Percentiles rank a stretch among this genome's conserved stretches.
Evolutionary conservation across 768 basidiomycete species (phyloP).

Genomic region (Phlegmacium glaucopus): DNA sequence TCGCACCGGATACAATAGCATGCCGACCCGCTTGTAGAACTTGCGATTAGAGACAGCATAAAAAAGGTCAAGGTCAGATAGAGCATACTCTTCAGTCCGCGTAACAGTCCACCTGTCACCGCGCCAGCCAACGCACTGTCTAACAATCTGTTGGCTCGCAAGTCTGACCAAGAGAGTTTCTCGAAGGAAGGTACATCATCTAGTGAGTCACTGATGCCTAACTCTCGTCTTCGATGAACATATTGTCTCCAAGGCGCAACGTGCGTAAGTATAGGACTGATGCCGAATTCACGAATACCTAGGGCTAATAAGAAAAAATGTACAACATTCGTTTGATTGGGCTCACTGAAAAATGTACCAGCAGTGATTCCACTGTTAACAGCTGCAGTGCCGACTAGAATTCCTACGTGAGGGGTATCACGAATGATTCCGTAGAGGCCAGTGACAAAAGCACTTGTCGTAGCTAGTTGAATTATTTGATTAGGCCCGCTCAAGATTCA

Average conservation of each 20-base stretch:
- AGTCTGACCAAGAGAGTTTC: slow-evolving; percentile 42
- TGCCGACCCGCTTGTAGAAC: slow-evolving; percentile 53
- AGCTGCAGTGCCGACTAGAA: slow-evolving; percentile 57
- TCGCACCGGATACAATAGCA: slow-evolving; percentile 54
- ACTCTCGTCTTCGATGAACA: slow-evolving; percentile 34
- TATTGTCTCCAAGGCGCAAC: slow-evolving; percentile 47
- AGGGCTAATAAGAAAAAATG: slow-evolving; percentile 3
- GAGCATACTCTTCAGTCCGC: slow-evolving; percentile 54
- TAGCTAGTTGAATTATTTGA: slow-evolving; percentile 38
- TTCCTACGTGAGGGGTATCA: slow-evolving; percentile 41
- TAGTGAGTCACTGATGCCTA: slow-evolving; percentile 14
- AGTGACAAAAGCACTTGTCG: slow-evolving; percentile 48
- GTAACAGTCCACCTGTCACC: slow-evolving; percentile 57
- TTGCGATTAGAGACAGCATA: slow-evolving; percentile 1
- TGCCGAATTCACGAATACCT: slow-evolving; percentile 77
- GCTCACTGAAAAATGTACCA: slow-evolving; percentile 73
- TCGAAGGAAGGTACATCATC: slow-evolving; percentile 5
- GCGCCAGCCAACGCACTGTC: slow-evolving; percentile 77
- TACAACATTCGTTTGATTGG: background rate
- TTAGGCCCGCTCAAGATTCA: slow-evolving; percentile 23
- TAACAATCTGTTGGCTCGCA: slow-evolving; percentile 57
- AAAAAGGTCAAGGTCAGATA: background rate
- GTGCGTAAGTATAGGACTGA: slow-evolving; percentile 58
- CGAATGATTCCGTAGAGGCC: slow-evolving; percentile 43
- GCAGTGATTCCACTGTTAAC: slow-evolving; percentile 72